phyloP scores from a whole-genome alignment of 148 eudicot species.

The Beta vulgaris region DNA sequence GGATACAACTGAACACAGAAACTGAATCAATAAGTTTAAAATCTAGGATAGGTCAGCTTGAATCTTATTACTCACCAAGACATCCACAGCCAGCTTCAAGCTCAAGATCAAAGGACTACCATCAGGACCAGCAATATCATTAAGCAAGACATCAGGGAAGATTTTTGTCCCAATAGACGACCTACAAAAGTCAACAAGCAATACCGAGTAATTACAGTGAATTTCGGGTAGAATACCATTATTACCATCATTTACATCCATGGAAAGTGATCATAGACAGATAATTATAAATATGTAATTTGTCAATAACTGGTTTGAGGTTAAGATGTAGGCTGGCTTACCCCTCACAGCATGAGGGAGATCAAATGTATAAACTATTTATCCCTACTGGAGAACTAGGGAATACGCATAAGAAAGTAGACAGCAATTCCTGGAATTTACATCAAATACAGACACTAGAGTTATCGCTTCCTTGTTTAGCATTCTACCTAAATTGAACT shows the following conservation, averaged over 20 bases:
- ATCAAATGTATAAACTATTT: not conserved
- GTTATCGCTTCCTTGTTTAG: not conserved
- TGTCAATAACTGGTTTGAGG: not conserved
- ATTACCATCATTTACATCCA: not conserved
- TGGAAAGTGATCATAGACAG: not conserved
- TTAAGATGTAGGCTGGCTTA: not conserved
- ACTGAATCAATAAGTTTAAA: not conserved
- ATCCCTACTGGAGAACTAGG: not conserved
- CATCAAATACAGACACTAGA: not conserved
- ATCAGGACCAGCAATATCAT: conserved; percentile 94
- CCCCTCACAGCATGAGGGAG: not conserved
- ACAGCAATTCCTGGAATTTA: not conserved
- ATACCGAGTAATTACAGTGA: not conserved
- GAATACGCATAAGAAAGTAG: not conserved
- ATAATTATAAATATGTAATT: not conserved
- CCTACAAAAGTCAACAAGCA: conserved; percentile 41
- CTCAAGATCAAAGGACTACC: conserved; percentile 78
- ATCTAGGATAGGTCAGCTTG: not conserved
- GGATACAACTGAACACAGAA: not conserved
- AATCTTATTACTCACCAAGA: conserved; percentile 63
- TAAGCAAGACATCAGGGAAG: conserved; percentile 90
- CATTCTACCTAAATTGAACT: not conserved
- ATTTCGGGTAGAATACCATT: not conserved
- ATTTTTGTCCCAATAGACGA: conserved; percentile 56
- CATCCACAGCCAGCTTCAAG: conserved; percentile 93